Evolutionary conservation across 2,329 filamentous ascomycete species (phyloP).

Genomic region (Colletotrichum agaves): DNA sequence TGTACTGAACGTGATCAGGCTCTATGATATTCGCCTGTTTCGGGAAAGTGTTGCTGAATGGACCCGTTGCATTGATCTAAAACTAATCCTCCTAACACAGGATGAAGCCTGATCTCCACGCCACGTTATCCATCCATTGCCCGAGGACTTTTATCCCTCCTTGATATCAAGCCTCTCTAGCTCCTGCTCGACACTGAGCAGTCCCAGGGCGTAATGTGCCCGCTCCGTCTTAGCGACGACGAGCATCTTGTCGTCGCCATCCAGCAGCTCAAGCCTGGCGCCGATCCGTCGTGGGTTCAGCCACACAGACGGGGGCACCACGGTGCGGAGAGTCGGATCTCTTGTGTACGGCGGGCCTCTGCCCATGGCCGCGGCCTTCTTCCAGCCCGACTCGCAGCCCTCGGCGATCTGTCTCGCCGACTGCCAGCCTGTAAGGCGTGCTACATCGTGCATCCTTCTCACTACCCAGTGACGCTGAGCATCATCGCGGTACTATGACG

Average conservation of each 20-base stretch:
- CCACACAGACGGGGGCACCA: conserved; percentile 57
- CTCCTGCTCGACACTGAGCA: conserved; percentile 83
- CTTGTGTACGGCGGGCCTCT: conserved; percentile 79
- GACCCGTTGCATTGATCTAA: conserved; percentile 4
- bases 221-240: conserved; percentile 71
- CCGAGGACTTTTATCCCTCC: conserved; percentile 40
- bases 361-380: conserved; percentile 76
- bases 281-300: conserved; percentile 63
- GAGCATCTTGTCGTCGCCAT: conserved; percentile 56
- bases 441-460: conserved; percentile 77
- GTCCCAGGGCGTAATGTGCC: conserved; percentile 80
- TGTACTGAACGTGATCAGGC: conserved; percentile 36
- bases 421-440: conserved; percentile 87
- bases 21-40: background rate
- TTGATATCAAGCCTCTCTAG: conserved; percentile 71
- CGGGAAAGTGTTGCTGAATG: background rate
- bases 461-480: conserved; percentile 83
- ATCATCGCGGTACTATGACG: conserved; percentile 72
- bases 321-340: conserved; percentile 50
- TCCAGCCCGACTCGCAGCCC: conserved; percentile 88
- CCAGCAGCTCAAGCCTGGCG: conserved; percentile 60
- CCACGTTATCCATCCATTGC: conserved; percentile 1
- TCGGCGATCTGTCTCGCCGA: conserved; percentile 83
- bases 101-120: conserved; percentile 9
- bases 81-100: background rate